Base-by-base conservation (phyloP, 768 basidiomycete species). In the Boletellus sp. region DNA sequence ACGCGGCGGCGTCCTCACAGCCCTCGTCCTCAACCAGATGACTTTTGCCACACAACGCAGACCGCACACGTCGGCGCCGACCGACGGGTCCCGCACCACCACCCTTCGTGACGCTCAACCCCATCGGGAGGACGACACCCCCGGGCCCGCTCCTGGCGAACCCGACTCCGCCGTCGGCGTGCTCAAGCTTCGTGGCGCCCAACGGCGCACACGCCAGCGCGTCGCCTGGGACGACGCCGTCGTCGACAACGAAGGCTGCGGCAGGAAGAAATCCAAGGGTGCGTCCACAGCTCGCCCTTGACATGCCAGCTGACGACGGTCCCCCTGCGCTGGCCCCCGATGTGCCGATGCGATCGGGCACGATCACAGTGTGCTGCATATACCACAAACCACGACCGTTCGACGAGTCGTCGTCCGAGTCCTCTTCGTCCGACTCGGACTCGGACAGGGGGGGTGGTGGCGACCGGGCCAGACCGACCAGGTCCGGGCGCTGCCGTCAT, bases 251-350 rank as follows among this genome's bases (percentile, higher is more conserved):
- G 94, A 97, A 60, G 84, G 85, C 0, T 78, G 84, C 51, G 91
- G 90, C 7, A 84, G 79, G 76, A 95, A 96, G 70, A 90, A 87
- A 55, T 92, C 91, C 24, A 97, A 97, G 72, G 93, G 94, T 95
- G 57, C 54, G 87, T 79, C 7, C 26, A 9, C 11, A 3, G 3
- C 8, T 10, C 28, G 28, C 28, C 11, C 28, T 28, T 3, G 28
- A 11, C 28, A 28, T 10, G 1, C 9, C 28, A 1, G 11, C 28
- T 28, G 28, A 28, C 28, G 28, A 28, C 28, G 8, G 9, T 28
- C 8, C 1, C 9, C 11, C 28, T 11, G 9, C 28, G 9, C 9
- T 28, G 4, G 4, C 12, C 15, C 20, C 13, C n/a, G 26, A n/a
- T 17, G 13, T 17, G 17, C 9, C 17, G 13, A 33, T 22, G 26